Base-by-base conservation (phyloP, 768 basidiomycete species). In the Suillus brevipes region DNA sequence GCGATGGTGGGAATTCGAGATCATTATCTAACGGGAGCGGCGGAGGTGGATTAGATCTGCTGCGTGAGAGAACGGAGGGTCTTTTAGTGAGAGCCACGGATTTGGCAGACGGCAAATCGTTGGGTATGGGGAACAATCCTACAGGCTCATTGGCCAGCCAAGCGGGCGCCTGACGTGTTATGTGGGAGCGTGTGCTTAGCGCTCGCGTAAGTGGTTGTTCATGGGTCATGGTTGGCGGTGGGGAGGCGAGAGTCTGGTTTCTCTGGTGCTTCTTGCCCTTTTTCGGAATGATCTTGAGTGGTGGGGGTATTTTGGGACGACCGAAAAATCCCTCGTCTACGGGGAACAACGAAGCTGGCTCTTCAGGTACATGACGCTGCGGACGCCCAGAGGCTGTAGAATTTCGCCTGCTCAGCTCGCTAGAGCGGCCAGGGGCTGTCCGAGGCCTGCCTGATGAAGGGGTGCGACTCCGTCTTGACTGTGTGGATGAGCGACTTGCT, bases 241-340 rank as follows among this genome's bases (percentile, higher is more conserved):
- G 40, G 31, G 60, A 34, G 6, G 57, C 40, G 28, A 58, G 23
- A 34, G 72, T 70, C 25, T 16, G 10, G 45, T 59, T 65, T 38
- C 65, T 70, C 34, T 61, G 50, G 16, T 72, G 72, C 16, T 55
- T 64, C 49, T 43, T 50, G 9, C 2, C 47, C 38, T 59, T 59
- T 38, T 59, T 59, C 25, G 57, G 57, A 13, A 59, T 40, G 47
- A 66, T 23, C 34, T 66, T 66, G 0, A 71, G 64, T 3, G 73
- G 68, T 2, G 61, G 62, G 36, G 70, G 66, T 23, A 69, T 63
- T 37, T 68, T 72, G 34, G 72, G 65, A 5, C 65, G 71, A 14
- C 73, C 68, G 53, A 77, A 65, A 38, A 40, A 74, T 0, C 69
- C 31, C 38, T 74, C 74, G 20, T 65, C 6, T 13, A 65, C 25